Conservation (phyloP, 2,329 filamentous ascomycete species). For the Geosmithia flava region DNA sequence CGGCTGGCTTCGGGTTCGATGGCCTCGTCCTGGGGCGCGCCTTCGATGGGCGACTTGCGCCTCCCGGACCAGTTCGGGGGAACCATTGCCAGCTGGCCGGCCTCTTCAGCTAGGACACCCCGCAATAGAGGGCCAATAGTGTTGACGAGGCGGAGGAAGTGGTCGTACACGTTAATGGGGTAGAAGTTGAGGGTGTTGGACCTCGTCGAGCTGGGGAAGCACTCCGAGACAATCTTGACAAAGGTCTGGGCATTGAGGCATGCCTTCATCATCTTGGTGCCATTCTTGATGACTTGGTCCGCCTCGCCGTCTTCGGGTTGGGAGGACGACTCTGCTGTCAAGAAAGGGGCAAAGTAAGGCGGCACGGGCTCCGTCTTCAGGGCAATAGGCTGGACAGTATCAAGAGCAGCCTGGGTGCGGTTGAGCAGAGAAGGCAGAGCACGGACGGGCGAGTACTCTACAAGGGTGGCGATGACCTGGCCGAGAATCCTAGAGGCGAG, state of each 20-base stretch:
- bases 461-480: conserved; percentile 62
- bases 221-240: conserved; percentile 60
- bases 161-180: conserved; percentile 72
- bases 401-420: conserved; percentile 58
- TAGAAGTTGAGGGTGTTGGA: conserved; percentile 55
- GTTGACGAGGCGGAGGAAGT: conserved; percentile 62
- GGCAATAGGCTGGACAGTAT: conserved; percentile 55
- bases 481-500: conserved; percentile 58
- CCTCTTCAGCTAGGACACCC: conserved; percentile 75
- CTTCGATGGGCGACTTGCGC: background rate
- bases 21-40: background rate
- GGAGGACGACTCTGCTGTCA: conserved; percentile 30
- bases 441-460: conserved; percentile 70
- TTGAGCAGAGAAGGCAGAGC: conserved; percentile 71
- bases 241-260: conserved; percentile 67
- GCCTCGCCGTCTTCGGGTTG: conserved; percentile 18
- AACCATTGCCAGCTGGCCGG: conserved; percentile 59
- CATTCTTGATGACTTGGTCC: conserved; percentile 37
- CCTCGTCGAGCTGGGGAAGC: conserved; percentile 55
- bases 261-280: conserved; percentile 69
- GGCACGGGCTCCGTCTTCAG: conserved; percentile 29
- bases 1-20: background rate
- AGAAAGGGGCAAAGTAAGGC: conserved; percentile 60
- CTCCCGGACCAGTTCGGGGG: conserved; percentile 50
- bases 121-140: conserved; percentile 68